Evolutionary conservation across 768 basidiomycete species (phyloP), one percentile per base, ranked within the genome.

Genomic region (Kwoniella heveanensis): DNA sequence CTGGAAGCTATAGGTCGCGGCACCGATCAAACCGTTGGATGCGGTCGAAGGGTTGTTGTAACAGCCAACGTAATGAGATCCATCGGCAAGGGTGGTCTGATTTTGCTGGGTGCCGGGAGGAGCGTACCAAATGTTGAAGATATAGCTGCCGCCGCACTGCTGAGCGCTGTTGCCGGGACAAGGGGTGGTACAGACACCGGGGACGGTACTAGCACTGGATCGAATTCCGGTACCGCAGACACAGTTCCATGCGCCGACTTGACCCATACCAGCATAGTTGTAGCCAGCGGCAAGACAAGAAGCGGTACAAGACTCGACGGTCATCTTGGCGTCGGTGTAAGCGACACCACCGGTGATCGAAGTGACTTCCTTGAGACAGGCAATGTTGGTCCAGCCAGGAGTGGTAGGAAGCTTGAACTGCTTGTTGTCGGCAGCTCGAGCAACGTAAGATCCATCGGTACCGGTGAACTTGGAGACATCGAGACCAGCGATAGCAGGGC

Each of bases 351-450:
- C 64, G 8, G 54, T 65, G 46, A 72, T 30, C 3, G 67, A 32
- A 27, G 51, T n/a, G 24, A 51, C 52, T 25, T 60, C 60, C 32
- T 64, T 49, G 52, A 70, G 30, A 62, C 73, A 78, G 25, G 55
- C 68, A 39, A 72, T 54, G 32, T 66, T 48, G n/a, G 57, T 37
- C 74, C 74, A 76, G 10, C 74, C 74, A 3, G 62, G 62, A 1
- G 53, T 60, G 36, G 68, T 71, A n/a, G 71, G 70, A 13, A 58
- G 27, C 10, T 57, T 51, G 46, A 68, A 59, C 12, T 57, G 49
- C 29, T 55, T 57, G 52, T 54, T 62, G 24, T 72, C 56, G 49
- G 57, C 51, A 12, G 47, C 61, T 13, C 53, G 36, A 19, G 66
- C 67, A 13, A 71, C 60, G 36, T 53, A 53, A 2, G 73, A 25